Evolutionary conservation across 148 eudicot species (phyloP).

Genomic region (Silene uniflora): DNA sequence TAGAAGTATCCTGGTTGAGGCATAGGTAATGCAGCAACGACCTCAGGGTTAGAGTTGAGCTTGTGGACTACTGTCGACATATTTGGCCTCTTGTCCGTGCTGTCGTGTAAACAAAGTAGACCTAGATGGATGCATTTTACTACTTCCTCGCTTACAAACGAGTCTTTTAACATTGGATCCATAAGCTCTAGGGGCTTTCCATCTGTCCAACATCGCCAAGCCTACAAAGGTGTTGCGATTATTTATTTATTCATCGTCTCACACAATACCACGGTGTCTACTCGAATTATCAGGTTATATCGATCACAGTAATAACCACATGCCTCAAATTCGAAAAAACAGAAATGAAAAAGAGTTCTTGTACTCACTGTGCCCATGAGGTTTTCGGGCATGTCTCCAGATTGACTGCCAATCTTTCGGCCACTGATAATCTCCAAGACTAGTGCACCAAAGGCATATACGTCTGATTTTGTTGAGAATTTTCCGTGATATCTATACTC

Average conservation of each 20-base stretch:
- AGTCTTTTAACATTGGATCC: conserved; percentile 6
- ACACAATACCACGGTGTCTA: no score
- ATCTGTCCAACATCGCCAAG: conserved; percentile 10
- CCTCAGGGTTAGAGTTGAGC: conserved; percentile 1
- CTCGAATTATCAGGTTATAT: no score
- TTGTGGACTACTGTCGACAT: conserved; percentile 14
- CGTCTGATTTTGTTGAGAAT: conserved; percentile 19
- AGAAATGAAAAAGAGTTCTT: no score
- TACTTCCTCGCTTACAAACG: conserved; percentile 11
- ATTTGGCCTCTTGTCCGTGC: background rate
- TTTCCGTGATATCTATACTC: conserved; percentile 5
- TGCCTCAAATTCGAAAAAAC: no score
- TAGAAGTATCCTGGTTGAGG: background rate
- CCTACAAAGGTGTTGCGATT: background rate
- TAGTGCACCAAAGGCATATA: conserved; percentile 9
- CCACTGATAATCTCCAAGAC: conserved; percentile 21
- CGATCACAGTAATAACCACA: no score
- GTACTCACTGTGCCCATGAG: conserved; percentile 15
- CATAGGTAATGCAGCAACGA: background rate
- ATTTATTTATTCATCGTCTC: no score
- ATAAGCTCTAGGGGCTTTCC: conserved; percentile 3
- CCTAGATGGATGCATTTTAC: conserved; percentile 11
- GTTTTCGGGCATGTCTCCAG: background rate
- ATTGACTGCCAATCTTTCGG: background rate
- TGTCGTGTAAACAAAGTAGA: conserved; percentile 12